Evolutionary conservation across 2,329 filamentous ascomycete genomes (phyloP), one percentile per base, ranked within the genome.

Genomic region (Cladobotryum mycophilum): DNA sequence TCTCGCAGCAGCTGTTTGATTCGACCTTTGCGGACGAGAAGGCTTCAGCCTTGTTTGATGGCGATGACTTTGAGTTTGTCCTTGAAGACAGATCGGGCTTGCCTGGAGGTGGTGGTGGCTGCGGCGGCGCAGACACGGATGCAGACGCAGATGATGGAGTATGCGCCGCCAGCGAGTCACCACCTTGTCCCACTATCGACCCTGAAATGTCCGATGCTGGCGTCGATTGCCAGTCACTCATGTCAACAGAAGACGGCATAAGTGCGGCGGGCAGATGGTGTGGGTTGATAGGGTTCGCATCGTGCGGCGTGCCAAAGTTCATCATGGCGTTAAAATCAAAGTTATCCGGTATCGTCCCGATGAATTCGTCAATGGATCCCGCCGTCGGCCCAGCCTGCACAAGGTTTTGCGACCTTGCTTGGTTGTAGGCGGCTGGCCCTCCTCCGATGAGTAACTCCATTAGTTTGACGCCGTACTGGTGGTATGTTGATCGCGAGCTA

Each of bases 1-100:
- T 64, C 18, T 75, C 71, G 57, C 78, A 81, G 55, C 69, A 69
- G 45, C 70, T 68, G 43, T 72, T 62, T 0, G 75, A 70, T 52
- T 76, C 74, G 1, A 68, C 53, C 52, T 73, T 73, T 37, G 61
- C 56, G n/a, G 43, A 35, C n/a, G 41, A 48, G 3, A 47, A 45
- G 4, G 51, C 49, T n/a, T 47, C 44, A 13, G 30, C 43, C 5
- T 51, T 43, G 35, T 40, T 47, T 36, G 48, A 48, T 42, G 53
- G 35, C 44, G 54, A 37, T 44, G 46, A 44, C 12, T 45, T 30
- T 6, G 18, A 37, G 17, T 35, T 45, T 15, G 49, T 33, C 15
- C 33, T 30, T 7, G 25, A 3, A 30, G 25, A 30, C 25, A 30
- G 25, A 30, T 30, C 25, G 8, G 25, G 6, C 25, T 30, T 7